These are phyloP conservation scores for Solanum hybrid DNA, from an alignment of 305 asterid genomes.

Conservation along the genomic window DNA sequence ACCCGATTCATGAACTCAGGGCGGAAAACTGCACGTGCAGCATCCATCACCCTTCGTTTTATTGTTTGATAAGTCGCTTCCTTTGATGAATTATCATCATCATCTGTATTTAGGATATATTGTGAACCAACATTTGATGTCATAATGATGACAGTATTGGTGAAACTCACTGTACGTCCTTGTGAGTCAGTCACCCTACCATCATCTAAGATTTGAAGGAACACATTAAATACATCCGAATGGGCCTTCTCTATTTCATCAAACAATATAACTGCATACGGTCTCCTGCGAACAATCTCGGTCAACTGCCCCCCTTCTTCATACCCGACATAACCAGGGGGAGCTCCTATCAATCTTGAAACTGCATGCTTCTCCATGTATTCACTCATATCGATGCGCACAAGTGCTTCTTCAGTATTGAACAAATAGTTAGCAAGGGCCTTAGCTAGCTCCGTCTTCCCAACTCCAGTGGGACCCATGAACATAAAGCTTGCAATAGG, in stretches of 20 bases:
- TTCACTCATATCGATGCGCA: conserved; percentile 93
- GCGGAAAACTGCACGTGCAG: conserved; percentile 73
- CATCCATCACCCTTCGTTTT: conserved; percentile 63
- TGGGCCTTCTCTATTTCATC: conserved; percentile 98
- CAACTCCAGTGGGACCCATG: conserved; percentile 99
- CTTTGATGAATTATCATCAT: conserved; percentile 38
- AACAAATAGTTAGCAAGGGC: conserved; percentile 74
- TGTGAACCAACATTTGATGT: conserved; percentile 95
- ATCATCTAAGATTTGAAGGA: conserved; percentile 89
- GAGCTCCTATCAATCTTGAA: conserved; percentile 83
- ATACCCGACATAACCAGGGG: conserved; percentile 93
- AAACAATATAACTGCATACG: conserved; percentile 75
- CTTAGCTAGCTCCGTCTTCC: conserved; percentile 93
- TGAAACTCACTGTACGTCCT: conserved; percentile 80
- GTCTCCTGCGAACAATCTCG: conserved; percentile 80
- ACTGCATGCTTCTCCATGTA: conserved; percentile 98
- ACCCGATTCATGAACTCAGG: conserved; percentile 96
- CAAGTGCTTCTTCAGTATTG: conserved; percentile 87
- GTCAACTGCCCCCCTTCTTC: conserved; percentile 97
- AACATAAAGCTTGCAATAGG: conserved; percentile 98
- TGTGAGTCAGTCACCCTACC: conserved; percentile 95
- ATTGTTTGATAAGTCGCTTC: conserved; percentile 65
- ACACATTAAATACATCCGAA: conserved; percentile 76
- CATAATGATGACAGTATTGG: conserved; percentile 75
- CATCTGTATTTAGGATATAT: conserved; percentile 59